Conservation (phyloP, 2,329 filamentous ascomycete genomes). For the Ascosphaera pollenicola region DNA sequence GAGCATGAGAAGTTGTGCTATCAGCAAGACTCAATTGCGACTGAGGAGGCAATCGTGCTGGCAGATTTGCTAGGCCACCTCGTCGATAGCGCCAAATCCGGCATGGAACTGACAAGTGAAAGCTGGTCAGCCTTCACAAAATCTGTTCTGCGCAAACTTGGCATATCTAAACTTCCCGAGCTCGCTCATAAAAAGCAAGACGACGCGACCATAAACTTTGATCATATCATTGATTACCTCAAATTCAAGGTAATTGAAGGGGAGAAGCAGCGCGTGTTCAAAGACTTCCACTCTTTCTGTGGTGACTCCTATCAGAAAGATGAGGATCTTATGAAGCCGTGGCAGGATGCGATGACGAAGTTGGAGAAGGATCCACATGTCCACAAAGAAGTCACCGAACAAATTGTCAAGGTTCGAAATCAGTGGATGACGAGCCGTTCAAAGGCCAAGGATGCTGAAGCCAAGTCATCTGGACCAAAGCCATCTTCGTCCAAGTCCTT, state of each 20-base stretch:
- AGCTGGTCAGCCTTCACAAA: slow-evolving; percentile 16
- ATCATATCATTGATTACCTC: slow-evolving; percentile 23
- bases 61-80: slow-evolving; percentile 22
- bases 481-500: slow-evolving; percentile 7
- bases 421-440: slow-evolving; percentile 7
- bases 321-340: slow-evolving; percentile 3
- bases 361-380: neutral
- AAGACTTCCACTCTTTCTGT: slow-evolving; percentile 12
- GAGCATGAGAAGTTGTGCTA: slow-evolving; percentile 31
- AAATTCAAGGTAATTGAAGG: slow-evolving; percentile 18
- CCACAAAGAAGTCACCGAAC: neutral
- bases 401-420: slow-evolving; percentile 4
- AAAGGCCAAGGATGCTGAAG: slow-evolving; percentile 7
- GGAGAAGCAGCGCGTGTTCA: slow-evolving; percentile 12
- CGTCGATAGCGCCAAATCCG: slow-evolving; percentile 24
- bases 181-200: slow-evolving; percentile 18
- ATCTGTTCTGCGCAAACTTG: slow-evolving; percentile 11
- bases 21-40: slow-evolving; percentile 23
- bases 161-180: slow-evolving; percentile 8
- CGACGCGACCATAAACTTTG: slow-evolving; percentile 6
- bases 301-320: slow-evolving; percentile 6
- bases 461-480: slow-evolving; percentile 7
- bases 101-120: slow-evolving; percentile 18
- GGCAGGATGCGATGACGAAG: neutral
- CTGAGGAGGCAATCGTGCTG: slow-evolving; percentile 14